Evolutionary conservation across 176 grass and related monocot genomes (phyloP).

Genomic region (Secale cereale): DNA sequence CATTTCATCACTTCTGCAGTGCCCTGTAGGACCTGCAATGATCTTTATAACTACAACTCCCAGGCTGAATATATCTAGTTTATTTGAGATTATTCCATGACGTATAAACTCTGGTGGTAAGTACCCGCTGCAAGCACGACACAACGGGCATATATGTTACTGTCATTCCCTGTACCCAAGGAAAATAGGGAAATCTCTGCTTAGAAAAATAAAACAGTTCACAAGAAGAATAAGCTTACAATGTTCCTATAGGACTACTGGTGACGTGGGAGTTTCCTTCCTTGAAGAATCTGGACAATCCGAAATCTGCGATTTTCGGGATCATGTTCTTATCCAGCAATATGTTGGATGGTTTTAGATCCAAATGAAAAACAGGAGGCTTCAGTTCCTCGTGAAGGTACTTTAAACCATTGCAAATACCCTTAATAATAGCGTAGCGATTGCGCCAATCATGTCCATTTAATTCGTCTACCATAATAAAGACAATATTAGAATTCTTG

Average conservation of each 20-base stretch:
- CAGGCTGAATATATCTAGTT: neutral
- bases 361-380: too few species aligned
- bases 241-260: neutral
- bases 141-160: neutral
- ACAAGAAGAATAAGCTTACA: neutral
- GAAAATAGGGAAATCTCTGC: neutral
- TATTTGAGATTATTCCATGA: neutral
- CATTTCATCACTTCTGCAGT: neutral
- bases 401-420: too few species aligned
- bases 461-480: too few species aligned
- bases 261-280: neutral
- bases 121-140: neutral
- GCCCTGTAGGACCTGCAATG: fast-evolving
- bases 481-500: neutral
- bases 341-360: neutral
- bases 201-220: neutral
- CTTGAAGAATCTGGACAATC: neutral
- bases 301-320: neutral
- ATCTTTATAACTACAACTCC: neutral
- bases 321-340: neutral
- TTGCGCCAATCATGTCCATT: too few species aligned
- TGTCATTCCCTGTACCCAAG: neutral
- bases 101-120: neutral
- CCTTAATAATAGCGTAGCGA: too few species aligned
- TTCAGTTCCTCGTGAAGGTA: too few species aligned